A percentile compares a stretch with the other conserved stretches of the same genome.
These are phyloP conservation scores for Beauveria sp. DNA, from an alignment of 2,329 filamentous ascomycete species.

Conservation along the genomic window DNA sequence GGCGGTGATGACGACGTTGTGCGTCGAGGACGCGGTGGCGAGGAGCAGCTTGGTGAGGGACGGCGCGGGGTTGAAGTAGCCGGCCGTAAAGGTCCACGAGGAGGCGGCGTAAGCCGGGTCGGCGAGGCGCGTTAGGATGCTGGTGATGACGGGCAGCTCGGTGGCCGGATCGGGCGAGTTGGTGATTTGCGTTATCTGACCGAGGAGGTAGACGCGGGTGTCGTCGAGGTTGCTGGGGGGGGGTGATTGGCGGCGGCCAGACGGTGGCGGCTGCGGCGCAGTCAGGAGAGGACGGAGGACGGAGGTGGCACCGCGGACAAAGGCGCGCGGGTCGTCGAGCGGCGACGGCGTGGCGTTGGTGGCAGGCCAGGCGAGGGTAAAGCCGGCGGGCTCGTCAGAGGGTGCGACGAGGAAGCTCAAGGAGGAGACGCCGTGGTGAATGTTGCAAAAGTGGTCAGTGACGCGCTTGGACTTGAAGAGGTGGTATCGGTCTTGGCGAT, in stretches of 20 bases:
- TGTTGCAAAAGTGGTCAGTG: slow-evolving; percentile 70
- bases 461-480: slow-evolving; percentile 73
- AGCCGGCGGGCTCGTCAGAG: slow-evolving; percentile 46
- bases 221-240: slow-evolving; percentile 30
- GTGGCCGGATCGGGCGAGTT: slow-evolving; percentile 75
- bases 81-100: slow-evolving; percentile 92
- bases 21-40: slow-evolving; percentile 57
- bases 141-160: slow-evolving; percentile 74
- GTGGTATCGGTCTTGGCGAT: slow-evolving; percentile 91
- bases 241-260: not conserved
- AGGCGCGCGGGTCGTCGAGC: slow-evolving; percentile 59
- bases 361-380: slow-evolving; percentile 63
- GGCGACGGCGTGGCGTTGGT: slow-evolving; percentile 70
- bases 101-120: slow-evolving; percentile 56
- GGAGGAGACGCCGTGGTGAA: slow-evolving; percentile 70
- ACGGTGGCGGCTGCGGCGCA: not conserved
- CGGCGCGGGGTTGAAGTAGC: slow-evolving; percentile 95
- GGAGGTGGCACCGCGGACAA: slow-evolving; percentile 60
- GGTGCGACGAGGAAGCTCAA: slow-evolving; percentile 77
- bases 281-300: slow-evolving; percentile 59
- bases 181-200: slow-evolving; percentile 82
- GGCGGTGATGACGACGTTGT: slow-evolving; percentile 82
- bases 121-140: slow-evolving; percentile 62
- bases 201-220: slow-evolving; percentile 77
- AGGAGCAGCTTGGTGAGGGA: slow-evolving; percentile 75